Base-by-base conservation (phyloP, 805 yeast genomes). In the Lipomyces sp. region DNA sequence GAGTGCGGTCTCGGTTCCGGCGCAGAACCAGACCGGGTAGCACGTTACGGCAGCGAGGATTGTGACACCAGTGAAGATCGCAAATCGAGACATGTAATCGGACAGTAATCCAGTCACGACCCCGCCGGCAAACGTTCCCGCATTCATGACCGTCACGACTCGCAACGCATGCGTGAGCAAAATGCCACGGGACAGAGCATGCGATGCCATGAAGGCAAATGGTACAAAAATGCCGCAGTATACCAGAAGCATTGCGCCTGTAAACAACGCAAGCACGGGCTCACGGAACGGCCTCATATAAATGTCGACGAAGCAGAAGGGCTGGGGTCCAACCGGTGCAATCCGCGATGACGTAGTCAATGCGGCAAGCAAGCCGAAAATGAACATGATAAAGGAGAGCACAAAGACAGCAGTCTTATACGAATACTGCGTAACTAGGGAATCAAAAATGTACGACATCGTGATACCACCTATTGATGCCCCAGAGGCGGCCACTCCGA, bases 391-490 rank as follows among this genome's bases (percentile, higher is more conserved):
- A 51, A 78, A 72, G 0, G 78, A 78, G 43, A 78, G 64, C 18
- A 71, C 68, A 44, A 82, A 68, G 39, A 76, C 70, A 2, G 80
- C 75, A 81, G 82, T 78, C 7, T 66, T 69, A 57, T 76, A 79
- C 0, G 83, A 82, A 18, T 76, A 68, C n/a, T 63, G 59, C 6
- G 61, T 49, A 45, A 74, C 71, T 37, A 77, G 63, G 21, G 63
- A 63, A 43, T 75, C 69, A 22, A 77, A 69, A 69, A 75, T 67
- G 41, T 75, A 64, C 14, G 81, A 79, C 61, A 74, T 75, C 18
- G 74, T 51, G 48, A 75, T 64, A 11, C 81, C 79, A 4, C 83
- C 83, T 13, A 77, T 59, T 3, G 80, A 72, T 0, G 81, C 78
- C 13, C 83, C 83, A 5, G 74, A 61, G 1, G 79, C 75, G 0